Evolutionary conservation across 2,329 filamentous ascomycete species (phyloP), one percentile per base, ranked within the genome.

Genomic region (Aureobasidium sp.): DNA sequence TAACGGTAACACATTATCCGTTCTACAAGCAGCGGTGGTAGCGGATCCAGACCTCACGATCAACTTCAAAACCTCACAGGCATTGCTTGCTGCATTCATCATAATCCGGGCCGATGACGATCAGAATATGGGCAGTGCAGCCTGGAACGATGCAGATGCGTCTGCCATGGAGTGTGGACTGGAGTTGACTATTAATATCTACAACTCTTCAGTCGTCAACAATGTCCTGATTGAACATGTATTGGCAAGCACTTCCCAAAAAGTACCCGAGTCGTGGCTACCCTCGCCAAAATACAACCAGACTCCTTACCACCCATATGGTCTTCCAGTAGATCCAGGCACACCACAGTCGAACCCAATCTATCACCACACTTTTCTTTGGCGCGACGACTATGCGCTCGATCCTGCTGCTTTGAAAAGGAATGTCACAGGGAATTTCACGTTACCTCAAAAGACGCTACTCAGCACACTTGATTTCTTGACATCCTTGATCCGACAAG

Each of bases 161-260:
- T 42, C 54, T 5, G 56, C 56, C 15, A 50, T 31, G 56, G 56
- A 60, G 24, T 60, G 56, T 29, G 56, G 42, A 31, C n/a, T 60
- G 3, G 33, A 37, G 9, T 6, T 50, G 11, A n/a, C n/a, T 7
- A 31, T 60, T n/a, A 60, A 60, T 11, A 6, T 49, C 7, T 60
- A 60, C 44, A 40, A 60, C 9, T 37, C 56, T 14, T 29, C 42
- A 0, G 29, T 49, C 8, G 17, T 19, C 24, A 39, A 39, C n/a
- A 45, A 45, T 11, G 17, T 19, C 3, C 11, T 60, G 17, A 8
- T 40, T 2, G 58, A 60, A 29, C 24, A 33, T 0, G 9, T 60
- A 11, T 14, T 42, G 19, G 29, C 19, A 9, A 42, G 29, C 22
- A n/a, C 22, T 24, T 40, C 31, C 0, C 8, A 33, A 15, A 52